Percentiles rank a stretch among this genome's conserved stretches.
phyloP scores from a whole-genome alignment of 1,284 basidiomycete genomes.

The Acaromyces ingoldii region DNA sequence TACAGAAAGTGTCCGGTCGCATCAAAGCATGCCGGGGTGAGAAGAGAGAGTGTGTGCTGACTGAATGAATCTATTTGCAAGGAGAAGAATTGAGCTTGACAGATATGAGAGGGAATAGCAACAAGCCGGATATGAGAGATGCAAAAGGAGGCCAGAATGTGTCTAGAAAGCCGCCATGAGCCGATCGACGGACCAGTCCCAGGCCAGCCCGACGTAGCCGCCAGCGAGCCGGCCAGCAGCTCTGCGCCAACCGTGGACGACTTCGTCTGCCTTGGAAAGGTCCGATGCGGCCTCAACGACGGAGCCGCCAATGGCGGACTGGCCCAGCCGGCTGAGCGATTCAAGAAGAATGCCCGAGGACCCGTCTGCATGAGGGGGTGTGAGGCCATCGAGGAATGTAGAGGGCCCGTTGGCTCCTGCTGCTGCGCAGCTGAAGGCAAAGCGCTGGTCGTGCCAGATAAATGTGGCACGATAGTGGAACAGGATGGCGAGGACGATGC shows the following conservation, averaged over 20 bases:
- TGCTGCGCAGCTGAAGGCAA: constrained; percentile 39
- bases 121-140: not conserved
- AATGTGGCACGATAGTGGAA: constrained; percentile 44
- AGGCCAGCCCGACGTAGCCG: constrained; percentile 31
- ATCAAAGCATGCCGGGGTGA: too few species aligned
- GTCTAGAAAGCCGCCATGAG: constrained; percentile 1
- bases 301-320: constrained; percentile 9
- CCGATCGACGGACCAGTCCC: constrained; percentile 36
- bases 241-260: constrained; percentile 31
- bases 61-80: too few species aligned
- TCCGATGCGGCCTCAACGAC: constrained; percentile 30
- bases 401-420: too few species aligned
- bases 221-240: constrained; percentile 30
- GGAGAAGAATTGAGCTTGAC: too few species aligned
- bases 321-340: too few species aligned
- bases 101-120: not conserved
- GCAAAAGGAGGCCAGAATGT: not conserved
- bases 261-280: constrained; percentile 31
- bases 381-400: too few species aligned
- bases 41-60: too few species aligned
- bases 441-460: constrained; percentile 40
- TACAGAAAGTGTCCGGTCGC: too few species aligned
- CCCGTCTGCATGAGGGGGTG: too few species aligned
- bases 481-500: constrained; percentile 45
- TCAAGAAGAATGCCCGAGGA: too few species aligned